Percentiles rank a stretch among this genome's conserved stretches.
Conservation (phyloP, 1,284 basidiomycete species). For the Fistulinella cinereoalba region DNA sequence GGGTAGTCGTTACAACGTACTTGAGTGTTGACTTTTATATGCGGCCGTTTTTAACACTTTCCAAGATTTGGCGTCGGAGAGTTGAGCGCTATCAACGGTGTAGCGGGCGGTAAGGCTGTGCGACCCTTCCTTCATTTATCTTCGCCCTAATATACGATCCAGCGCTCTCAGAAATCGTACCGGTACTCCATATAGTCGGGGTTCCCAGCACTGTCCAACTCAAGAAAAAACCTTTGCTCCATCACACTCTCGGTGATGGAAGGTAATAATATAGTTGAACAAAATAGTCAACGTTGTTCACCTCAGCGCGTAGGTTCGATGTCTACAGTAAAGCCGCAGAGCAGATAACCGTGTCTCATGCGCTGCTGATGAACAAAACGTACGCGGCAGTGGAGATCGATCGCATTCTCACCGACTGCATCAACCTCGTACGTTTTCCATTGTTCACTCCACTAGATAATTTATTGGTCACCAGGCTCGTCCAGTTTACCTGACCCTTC, state of each 20-base stretch:
- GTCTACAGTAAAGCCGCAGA: slow-evolving; percentile 78
- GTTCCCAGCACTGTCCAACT: slow-evolving; percentile 77
- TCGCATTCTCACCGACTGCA: slow-evolving; percentile 71
- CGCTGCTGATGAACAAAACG: slow-evolving; percentile 51
- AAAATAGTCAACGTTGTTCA: slow-evolving; percentile 3
- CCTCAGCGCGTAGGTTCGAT: slow-evolving; percentile 50
- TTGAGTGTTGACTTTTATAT: too few species aligned
- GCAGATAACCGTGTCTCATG: slow-evolving; percentile 74
- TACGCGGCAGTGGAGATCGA: slow-evolving; percentile 77
- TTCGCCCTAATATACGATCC: slow-evolving; percentile 1
- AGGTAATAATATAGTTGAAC: slow-evolving; percentile 41
- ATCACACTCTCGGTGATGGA: slow-evolving; percentile 87
- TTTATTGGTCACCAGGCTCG: slow-evolving; percentile 50
- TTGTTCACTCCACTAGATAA: background rate
- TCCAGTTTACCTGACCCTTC: slow-evolving; percentile 87
- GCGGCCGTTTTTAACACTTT: slow-evolving; percentile 2
- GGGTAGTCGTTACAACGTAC: slow-evolving; percentile 76
- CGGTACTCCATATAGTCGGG: slow-evolving; percentile 90
- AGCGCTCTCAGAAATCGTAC: slow-evolving; percentile 88
- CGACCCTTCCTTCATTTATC: background rate
- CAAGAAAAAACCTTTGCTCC: slow-evolving; percentile 67
- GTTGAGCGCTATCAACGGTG: slow-evolving; percentile 78
- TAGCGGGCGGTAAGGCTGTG: slow-evolving; percentile 59
- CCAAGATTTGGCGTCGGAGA: slow-evolving; percentile 89
- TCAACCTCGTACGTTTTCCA: slow-evolving; percentile 48